Evolutionary conservation across 2,329 filamentous ascomycete species (phyloP), one percentile per base, ranked within the genome.

Genomic region (Aspergillus neotritici): DNA sequence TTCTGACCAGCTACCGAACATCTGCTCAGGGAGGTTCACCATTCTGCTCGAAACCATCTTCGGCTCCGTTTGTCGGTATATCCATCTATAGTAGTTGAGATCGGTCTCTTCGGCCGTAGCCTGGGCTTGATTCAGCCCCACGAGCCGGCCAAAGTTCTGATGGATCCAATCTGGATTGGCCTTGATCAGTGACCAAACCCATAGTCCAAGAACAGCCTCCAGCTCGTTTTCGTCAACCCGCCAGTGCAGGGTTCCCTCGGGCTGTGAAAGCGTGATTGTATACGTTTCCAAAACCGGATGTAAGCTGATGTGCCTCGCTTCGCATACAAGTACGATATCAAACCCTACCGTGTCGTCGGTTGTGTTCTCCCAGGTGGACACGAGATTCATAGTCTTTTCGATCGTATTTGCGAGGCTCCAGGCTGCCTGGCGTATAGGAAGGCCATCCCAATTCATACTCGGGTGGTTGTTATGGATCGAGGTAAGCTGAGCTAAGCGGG

Each of bases 161-260:
- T 44, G 39, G 0, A 40, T 37, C 52, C 53, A 56, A 3, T 48
- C 39, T 7, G 50, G 4, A 13, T 56, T 36, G 0, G 51, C 51
- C 13, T 53, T 57, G 11, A 55, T 41, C 1, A 66, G 21, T 0
- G 61, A 65, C 56, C 57, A 65, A 0, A 52, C 51, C 57, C 59
- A 66, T 10, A 66, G 41, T 1, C 63, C 62, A 8, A 66, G 30
- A 1, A 66, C 45, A 0, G 63, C 62, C 44, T 66, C 64, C 0
- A 66, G 40, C 10, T 63, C 51, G 12, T 49, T 40, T 8, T 29
- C 34, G 13, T 64, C 40, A 1, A 60, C 28, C 9, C 34, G 49
- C 64, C 62, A 65, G 11, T 47, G 40, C 3, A 57, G 39, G 0
- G 52, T 53, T 36, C 60, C 58, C 0, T 56, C 50, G 2, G 48